Conservation (phyloP, 2,329 filamentous ascomycete genomes). For the Pseudogymnoascus sp. region DNA sequence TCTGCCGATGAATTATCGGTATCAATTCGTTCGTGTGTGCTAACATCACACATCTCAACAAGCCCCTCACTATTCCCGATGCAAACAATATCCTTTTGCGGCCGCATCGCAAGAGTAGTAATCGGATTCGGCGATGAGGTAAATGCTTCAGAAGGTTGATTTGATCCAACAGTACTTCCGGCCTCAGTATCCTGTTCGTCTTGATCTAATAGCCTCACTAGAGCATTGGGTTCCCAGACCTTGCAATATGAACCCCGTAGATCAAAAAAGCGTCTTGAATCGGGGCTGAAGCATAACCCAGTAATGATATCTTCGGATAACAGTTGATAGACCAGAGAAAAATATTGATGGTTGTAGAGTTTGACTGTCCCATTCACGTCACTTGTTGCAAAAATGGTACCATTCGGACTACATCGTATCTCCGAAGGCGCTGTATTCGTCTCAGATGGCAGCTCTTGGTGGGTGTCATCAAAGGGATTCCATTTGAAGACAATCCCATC, state of each 20-base stretch:
- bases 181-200: conserved; percentile 8
- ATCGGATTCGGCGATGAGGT: background rate
- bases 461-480: conserved; percentile 11
- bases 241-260: conserved; percentile 18
- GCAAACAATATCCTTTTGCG: too few relatives aligned
- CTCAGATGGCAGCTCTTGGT: conserved; percentile 7
- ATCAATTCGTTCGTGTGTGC: too few relatives aligned
- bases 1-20: too few relatives aligned
- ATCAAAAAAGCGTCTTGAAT: conserved; percentile 21
- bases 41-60: too few relatives aligned
- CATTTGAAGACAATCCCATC: conserved; percentile 17
- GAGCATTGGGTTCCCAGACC: conserved; percentile 23
- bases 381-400: conserved; percentile 13
- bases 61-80: too few relatives aligned
- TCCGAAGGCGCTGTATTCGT: background rate
- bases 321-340: conserved; percentile 16
- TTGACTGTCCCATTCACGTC: conserved; percentile 10
- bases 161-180: background rate
- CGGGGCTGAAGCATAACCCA: conserved; percentile 19
- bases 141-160: conserved; percentile 7
- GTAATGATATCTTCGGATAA: background rate
- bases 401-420: conserved; percentile 13
- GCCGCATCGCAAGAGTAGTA: conserved; percentile 11
- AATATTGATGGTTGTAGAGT: conserved; percentile 13
- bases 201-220: conserved; percentile 17